Base-by-base conservation (phyloP, 805 yeast species). In the Candida anglica region DNA sequence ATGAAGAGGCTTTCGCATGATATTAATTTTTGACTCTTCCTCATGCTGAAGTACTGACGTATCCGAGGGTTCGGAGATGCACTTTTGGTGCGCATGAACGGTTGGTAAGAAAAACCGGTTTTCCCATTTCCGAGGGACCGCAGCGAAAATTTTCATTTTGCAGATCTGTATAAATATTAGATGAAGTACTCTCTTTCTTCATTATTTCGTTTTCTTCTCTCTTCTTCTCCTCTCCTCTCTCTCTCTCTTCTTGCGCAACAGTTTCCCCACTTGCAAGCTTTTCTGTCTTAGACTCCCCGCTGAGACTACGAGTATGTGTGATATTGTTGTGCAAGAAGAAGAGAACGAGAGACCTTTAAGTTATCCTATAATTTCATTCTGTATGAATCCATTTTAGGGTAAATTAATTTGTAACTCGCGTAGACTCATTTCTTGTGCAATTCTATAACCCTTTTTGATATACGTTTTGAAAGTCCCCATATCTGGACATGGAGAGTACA, bases 391-490 rank as follows among this genome's bases (percentile, higher is more conserved):
- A n/a, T n/a, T n/a, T n/a, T n/a, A n/a, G n/a, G n/a, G n/a, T n/a
- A n/a, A n/a, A n/a, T n/a, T n/a, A n/a, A n/a, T n/a, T n/a, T n/a
- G n/a, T n/a, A n/a, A n/a, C n/a, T n/a, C n/a, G n/a, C n/a, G n/a
- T n/a, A n/a, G n/a, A n/a, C n/a, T n/a, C n/a, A n/a, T n/a, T n/a
- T n/a, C n/a, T n/a, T n/a, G n/a, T n/a, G n/a, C n/a, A n/a, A n/a
- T n/a, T n/a, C n/a, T n/a, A n/a, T n/a, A n/a, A n/a, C n/a, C n/a
- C n/a, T n/a, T n/a, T n/a, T n/a, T n/a, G n/a, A n/a, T n/a, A n/a
- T n/a, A n/a, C n/a, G n/a, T n/a, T n/a, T n/a, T n/a, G n/a, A n/a
- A 52, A 51, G 43, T 53, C 56, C 57, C 48, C 44, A 42, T 40
- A 49, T 50, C 47, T 46, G 11, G 16, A 32, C 25, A 33, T 22